Percentiles rank a stretch among this genome's conserved stretches.
phyloP scores from a whole-genome alignment of 257 asterid species.

The Coffea eugenioides region DNA sequence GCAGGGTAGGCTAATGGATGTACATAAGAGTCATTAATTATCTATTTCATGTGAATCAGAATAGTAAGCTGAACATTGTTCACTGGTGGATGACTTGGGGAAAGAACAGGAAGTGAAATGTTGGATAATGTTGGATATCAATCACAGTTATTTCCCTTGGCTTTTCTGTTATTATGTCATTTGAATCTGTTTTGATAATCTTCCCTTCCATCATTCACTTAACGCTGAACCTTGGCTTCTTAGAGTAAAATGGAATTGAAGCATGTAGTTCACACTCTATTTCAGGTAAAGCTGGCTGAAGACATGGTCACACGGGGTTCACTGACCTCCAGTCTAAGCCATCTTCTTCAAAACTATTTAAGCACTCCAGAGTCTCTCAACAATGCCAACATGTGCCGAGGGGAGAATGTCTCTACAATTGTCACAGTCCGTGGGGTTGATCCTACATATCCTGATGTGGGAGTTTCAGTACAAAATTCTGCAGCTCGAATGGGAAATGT shows the following conservation, averaged over 20 bases:
- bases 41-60: neutral
- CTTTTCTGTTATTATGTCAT: neutral
- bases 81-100: neutral
- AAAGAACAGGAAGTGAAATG: neutral
- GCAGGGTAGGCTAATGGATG: too few species aligned
- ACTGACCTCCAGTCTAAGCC: conserved; percentile 66
- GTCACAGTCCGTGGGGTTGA: conserved; percentile 34
- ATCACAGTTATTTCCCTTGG: neutral
- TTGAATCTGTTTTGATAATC: neutral
- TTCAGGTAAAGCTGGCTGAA: conserved; percentile 87
- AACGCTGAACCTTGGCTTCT: neutral
- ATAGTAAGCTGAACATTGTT: neutral
- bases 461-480: conserved; percentile 29
- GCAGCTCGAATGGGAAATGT: conserved; percentile 23
- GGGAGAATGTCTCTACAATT: conserved; percentile 42
- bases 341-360: conserved; percentile 68
- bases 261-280: neutral
- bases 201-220: too few species aligned
- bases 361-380: conserved; percentile 48
- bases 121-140: neutral
- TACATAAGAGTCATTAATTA: neutral
- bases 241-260: neutral
- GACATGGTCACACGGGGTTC: conserved; percentile 83
- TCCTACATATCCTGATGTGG: conserved; percentile 25
- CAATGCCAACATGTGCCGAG: conserved; percentile 28